phyloP scores from a whole-genome alignment of 805 yeast species.

The Blastobotrys attinorum region DNA sequence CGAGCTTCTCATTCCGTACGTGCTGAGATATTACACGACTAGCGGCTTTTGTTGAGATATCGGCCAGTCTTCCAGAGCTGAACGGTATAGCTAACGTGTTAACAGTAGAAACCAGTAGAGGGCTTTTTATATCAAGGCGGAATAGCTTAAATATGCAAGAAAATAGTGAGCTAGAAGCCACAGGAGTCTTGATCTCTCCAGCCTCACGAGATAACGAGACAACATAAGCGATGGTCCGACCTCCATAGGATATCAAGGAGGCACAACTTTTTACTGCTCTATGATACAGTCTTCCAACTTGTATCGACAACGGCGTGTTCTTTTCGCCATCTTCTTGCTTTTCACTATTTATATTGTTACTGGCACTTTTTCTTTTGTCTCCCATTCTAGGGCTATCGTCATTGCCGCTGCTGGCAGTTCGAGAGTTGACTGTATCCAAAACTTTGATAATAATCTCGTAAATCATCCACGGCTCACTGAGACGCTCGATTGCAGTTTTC shows the following conservation, averaged over 20 bases:
- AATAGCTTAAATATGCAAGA: slow-evolving; percentile 8
- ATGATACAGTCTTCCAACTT: slow-evolving; percentile 7
- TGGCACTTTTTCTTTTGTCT: neutral
- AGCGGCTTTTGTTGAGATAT: slow-evolving; percentile 12
- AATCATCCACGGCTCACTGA: slow-evolving; percentile 45
- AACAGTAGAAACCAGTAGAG: slow-evolving; percentile 11
- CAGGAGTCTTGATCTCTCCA: slow-evolving; percentile 4
- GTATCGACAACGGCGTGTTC: slow-evolving; percentile 2
- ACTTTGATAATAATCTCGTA: slow-evolving; percentile 35
- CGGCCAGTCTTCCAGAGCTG: slow-evolving; percentile 12
- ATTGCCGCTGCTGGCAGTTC: neutral
- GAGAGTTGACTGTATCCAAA: slow-evolving; percentile 5
- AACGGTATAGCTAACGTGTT: slow-evolving; percentile 7
- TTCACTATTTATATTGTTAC: neutral
- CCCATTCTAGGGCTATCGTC: neutral
- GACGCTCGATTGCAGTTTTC: slow-evolving; percentile 35
- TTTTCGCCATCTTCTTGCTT: neutral
- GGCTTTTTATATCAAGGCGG: slow-evolving; percentile 9
- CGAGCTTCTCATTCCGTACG: slow-evolving; percentile 12
- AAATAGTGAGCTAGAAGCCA: slow-evolving; percentile 9
- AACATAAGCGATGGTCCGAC: slow-evolving; percentile 12
- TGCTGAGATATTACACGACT: slow-evolving; percentile 8
- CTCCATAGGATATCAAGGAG: slow-evolving; percentile 3
- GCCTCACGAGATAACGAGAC: slow-evolving; percentile 8
- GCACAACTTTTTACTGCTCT: slow-evolving; percentile 4